phyloP scores from a whole-genome alignment of 345 rosid genomes.

The Balakata baccata region DNA sequence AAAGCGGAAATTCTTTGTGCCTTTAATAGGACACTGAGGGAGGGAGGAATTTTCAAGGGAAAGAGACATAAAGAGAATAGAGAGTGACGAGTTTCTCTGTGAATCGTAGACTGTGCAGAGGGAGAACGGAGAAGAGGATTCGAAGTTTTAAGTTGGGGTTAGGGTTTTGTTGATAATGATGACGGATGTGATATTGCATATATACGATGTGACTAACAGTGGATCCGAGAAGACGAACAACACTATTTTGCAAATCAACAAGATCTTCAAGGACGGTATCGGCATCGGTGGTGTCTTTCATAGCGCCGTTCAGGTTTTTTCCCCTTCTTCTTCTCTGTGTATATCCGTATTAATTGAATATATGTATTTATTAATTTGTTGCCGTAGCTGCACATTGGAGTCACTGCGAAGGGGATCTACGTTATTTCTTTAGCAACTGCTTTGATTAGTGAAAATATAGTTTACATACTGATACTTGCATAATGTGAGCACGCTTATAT shows the following conservation, averaged over 20 bases:
- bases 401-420: conserved; percentile 24
- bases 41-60: neutral
- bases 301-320: conserved; percentile 84
- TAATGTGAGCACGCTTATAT: neutral
- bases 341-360: neutral
- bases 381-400: neutral
- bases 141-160: conserved; percentile 17
- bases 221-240: conserved; percentile 93
- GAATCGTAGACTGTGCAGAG: conserved; percentile 6
- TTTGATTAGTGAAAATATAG: neutral
- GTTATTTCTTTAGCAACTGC: neutral
- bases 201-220: conserved; percentile 92
- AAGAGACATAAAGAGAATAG: neutral
- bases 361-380: neutral
- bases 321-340: neutral
- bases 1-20: neutral
- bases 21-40: neutral
- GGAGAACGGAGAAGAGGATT: neutral
- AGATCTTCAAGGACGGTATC: conserved; percentile 88
- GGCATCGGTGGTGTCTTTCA: conserved; percentile 98
- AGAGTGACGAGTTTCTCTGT: conserved; percentile 3
- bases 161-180: conserved; percentile 25
- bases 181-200: conserved; percentile 78
- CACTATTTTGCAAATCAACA: conserved; percentile 84
- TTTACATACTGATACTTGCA: neutral